phyloP scores from a whole-genome alignment of 75 land plant genomes.

The Isoetes taiwanensis region DNA sequence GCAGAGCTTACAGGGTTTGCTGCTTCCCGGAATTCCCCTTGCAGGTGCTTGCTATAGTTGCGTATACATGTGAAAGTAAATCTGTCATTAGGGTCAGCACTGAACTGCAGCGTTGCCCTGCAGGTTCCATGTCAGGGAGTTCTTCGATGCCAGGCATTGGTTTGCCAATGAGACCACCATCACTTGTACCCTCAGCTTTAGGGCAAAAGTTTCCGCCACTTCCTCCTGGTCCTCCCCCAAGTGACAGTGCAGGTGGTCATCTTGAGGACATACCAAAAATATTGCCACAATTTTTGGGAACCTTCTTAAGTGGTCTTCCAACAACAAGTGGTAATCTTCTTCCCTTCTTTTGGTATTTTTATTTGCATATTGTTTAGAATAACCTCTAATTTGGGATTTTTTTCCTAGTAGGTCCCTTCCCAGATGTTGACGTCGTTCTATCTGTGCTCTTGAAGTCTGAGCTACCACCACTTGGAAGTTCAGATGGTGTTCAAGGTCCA shows the following conservation, averaged over 20 bases:
- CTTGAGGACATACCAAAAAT: constrained; percentile 18
- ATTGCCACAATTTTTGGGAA: constrained; percentile 19
- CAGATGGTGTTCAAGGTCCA: background rate
- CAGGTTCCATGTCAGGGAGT: constrained; percentile 3
- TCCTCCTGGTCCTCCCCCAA: constrained; percentile 17
- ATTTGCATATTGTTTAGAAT: background rate
- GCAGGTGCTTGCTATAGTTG: background rate
- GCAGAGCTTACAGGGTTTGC: constrained; percentile 10
- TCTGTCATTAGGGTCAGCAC: background rate
- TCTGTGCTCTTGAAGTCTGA: constrained; percentile 51
- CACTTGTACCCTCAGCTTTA: constrained; percentile 3
- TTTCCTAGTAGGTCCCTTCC: constrained; percentile 55
- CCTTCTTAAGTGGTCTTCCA: constrained; percentile 24
- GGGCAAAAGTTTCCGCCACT: constrained; percentile 4
- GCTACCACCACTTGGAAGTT: constrained; percentile 11
- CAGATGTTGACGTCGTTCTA: constrained; percentile 66
- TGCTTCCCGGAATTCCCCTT: background rate
- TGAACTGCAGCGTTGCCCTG: too few species aligned
- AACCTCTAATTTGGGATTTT: background rate
- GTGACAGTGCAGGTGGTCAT: background rate
- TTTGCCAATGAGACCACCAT: constrained; percentile 11
- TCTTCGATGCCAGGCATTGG: constrained; percentile 14
- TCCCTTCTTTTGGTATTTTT: background rate
- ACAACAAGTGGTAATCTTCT: constrained; percentile 14
- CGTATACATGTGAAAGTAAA: background rate